Percentiles rank a stretch among this genome's conserved stretches.
Evolutionary conservation across 495 filamentous ascomycete genomes (phyloP).

Genomic region (Haplographium delicatum): DNA sequence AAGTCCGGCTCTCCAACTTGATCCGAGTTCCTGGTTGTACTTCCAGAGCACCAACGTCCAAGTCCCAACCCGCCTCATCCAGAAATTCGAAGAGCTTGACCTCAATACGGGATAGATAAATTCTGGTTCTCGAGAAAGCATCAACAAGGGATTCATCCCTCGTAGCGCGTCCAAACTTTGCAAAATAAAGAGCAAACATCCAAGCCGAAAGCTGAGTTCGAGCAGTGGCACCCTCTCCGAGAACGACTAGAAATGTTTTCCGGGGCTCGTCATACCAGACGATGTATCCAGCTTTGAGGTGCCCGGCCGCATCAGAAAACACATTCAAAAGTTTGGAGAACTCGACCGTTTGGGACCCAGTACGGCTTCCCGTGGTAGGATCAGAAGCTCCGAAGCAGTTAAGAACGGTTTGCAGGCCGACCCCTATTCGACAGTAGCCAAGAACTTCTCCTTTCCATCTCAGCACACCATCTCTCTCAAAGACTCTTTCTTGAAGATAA

Average conservation of each 20-base stretch:
- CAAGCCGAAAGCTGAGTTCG: constrained; percentile 61
- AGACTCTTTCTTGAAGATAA: constrained; percentile 63
- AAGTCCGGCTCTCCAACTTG: background rate
- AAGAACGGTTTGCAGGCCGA: constrained; percentile 35
- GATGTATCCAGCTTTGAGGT: constrained; percentile 43
- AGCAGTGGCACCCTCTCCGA: constrained; percentile 54
- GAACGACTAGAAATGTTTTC: constrained; percentile 50
- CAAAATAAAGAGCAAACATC: constrained; percentile 64
- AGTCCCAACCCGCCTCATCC: constrained; percentile 38
- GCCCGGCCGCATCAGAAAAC: too few relatives aligned
- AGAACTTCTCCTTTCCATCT: constrained; percentile 47
- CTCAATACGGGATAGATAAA: background rate
- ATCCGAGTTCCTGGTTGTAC: constrained; percentile 28
- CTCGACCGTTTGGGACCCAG: constrained; percentile 23
- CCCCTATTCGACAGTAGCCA: constrained; percentile 46
- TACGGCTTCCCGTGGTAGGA: constrained; percentile 24
- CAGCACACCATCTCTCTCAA: constrained; percentile 58
- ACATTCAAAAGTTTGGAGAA: constrained; percentile 43
- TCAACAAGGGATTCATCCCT: constrained; percentile 1
- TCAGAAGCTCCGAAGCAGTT: constrained; percentile 6
- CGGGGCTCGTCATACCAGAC: constrained; percentile 44
- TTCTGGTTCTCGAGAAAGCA: background rate
- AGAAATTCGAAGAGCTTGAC: background rate
- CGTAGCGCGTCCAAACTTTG: constrained; percentile 17
- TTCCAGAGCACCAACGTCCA: constrained; percentile 39